Percentiles rank a stretch among this genome's conserved stretches.
phyloP scores from a whole-genome alignment of 306 rosid species.

The Phaseolus lunatus region DNA sequence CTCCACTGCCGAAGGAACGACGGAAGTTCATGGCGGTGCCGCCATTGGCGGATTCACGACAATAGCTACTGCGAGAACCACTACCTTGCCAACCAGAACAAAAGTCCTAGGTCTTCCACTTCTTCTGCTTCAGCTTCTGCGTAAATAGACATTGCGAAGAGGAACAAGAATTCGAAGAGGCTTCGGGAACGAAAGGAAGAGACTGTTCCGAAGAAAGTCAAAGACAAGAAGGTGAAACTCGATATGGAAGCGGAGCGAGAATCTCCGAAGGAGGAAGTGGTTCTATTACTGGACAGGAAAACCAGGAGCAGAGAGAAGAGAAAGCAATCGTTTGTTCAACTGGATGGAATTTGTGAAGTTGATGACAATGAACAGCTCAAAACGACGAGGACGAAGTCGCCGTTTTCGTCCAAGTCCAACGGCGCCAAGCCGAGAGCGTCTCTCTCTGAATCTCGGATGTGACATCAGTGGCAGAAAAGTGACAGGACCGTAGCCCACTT shows the following conservation, averaged over 20 bases:
- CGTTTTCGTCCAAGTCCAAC: neutral
- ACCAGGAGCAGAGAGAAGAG: constrained; percentile 20
- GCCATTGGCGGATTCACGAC: constrained; percentile 33
- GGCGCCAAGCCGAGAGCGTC: neutral
- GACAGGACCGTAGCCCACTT: constrained; percentile 29
- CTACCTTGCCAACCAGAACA: neutral
- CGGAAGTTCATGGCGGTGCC: constrained; percentile 36
- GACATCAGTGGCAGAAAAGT: constrained; percentile 39
- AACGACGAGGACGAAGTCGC: neutral
- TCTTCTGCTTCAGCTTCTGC: neutral
- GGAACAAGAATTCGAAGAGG: constrained; percentile 26
- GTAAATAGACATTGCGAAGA: neutral
- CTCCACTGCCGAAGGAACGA: constrained; percentile 20
- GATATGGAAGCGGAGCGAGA: constrained; percentile 8
- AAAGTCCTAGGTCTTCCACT: neutral
- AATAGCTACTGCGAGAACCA: constrained; percentile 22
- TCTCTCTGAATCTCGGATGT: neutral
- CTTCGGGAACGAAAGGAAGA: neutral
- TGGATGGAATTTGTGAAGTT: neutral
- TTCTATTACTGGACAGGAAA: constrained; percentile 1
- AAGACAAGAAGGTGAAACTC: neutral
- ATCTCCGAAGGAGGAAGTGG: neutral
- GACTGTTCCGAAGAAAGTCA: neutral
- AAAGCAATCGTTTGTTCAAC: neutral
- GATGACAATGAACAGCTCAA: neutral